phyloP scores from a whole-genome alignment of 2,329 filamentous ascomycete genomes.

The Xylaria sp. region DNA sequence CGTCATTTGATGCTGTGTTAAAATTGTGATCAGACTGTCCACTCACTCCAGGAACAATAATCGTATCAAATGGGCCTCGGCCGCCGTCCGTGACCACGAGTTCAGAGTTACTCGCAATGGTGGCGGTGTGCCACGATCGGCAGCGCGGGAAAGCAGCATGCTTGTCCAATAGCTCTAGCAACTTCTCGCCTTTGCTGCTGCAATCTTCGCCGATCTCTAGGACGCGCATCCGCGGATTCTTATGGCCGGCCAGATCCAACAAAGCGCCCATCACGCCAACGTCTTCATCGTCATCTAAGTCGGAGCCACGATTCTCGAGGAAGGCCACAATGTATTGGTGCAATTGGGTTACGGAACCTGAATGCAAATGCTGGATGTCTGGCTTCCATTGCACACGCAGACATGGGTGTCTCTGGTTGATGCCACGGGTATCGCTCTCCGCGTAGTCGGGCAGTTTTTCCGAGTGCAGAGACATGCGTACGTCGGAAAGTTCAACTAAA shows the following conservation, averaged over 20 bases:
- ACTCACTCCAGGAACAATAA: not conserved
- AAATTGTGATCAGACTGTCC: no score
- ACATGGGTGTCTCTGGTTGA: not conserved
- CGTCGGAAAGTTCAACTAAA: not conserved
- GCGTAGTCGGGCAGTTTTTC: not conserved
- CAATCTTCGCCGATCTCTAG: not conserved
- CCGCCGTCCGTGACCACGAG: not conserved
- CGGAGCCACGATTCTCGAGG: not conserved
- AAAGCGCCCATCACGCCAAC: not conserved
- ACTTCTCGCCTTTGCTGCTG: not conserved
- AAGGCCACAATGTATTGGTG: not conserved
- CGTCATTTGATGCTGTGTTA: no score
- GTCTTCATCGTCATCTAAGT: not conserved
- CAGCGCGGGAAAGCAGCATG: not conserved
- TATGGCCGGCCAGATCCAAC: constrained; percentile 13
- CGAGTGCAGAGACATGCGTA: not conserved
- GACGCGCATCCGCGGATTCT: constrained; percentile 1
- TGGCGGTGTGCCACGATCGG: not conserved
- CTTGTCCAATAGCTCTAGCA: not conserved
- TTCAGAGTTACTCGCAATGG: not conserved
- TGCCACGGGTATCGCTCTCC: not conserved
- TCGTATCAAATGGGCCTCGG: not conserved
- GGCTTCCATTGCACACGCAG: constrained; percentile 12
- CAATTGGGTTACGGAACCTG: not conserved
- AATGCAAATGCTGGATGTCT: not conserved